Percentiles rank a stretch among this genome's conserved stretches.
phyloP scores from a whole-genome alignment of 495 filamentous ascomycete genomes.

The Penicillium tannophilum region DNA sequence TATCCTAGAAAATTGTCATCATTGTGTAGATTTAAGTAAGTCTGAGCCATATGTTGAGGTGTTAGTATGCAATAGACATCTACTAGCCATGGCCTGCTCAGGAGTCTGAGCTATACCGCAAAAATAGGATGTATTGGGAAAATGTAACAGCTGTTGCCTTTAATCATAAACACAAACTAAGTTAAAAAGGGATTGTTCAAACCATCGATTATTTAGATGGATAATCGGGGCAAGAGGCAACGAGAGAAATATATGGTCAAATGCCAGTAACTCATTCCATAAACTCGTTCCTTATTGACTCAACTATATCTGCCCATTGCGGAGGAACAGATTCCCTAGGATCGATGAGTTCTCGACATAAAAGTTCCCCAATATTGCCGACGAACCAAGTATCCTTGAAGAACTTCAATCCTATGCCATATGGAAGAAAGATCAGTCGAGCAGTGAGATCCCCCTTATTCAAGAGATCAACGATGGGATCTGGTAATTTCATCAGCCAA shows the following conservation, averaged over 20 bases:
- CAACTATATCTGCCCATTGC: not conserved
- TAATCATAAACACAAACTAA: too few species aligned
- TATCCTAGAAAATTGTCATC: too few species aligned
- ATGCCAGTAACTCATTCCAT: not conserved
- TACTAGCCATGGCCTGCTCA: too few species aligned
- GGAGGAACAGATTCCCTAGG: not conserved
- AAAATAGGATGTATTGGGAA: too few species aligned
- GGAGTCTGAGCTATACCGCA: too few species aligned
- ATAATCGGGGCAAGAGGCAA: not conserved
- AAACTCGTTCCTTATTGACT: not conserved
- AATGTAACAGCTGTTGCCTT: too few species aligned
- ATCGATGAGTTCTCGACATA: not conserved
- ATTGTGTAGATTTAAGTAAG: too few species aligned
- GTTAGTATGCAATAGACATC: too few species aligned
- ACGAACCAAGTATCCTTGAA: not conserved
- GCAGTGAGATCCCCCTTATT: not conserved
- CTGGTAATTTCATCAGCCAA: not conserved
- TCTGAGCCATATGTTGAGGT: too few species aligned
- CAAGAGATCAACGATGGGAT: not conserved
- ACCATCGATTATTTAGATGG: too few species aligned
- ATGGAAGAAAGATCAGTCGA: not conserved
- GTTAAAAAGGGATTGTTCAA: too few species aligned
- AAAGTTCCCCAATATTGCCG: not conserved
- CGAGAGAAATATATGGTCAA: not conserved
- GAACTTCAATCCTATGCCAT: not conserved